Evolutionary conservation across 2,329 filamentous ascomycete genomes (phyloP), one percentile per base, ranked within the genome.

Genomic region (Drechslera avenae): DNA sequence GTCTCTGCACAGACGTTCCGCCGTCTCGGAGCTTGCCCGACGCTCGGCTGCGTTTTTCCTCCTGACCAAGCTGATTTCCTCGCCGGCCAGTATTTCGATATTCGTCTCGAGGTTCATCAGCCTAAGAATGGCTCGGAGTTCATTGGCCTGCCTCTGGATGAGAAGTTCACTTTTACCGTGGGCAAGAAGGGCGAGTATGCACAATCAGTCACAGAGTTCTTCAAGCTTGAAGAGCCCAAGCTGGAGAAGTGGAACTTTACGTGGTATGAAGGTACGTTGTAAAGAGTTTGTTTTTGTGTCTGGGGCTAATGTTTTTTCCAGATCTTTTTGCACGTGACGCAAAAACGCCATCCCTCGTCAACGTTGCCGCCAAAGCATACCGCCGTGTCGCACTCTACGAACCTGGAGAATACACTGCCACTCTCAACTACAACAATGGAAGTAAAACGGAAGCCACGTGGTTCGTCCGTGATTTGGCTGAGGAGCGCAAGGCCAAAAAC

Each of bases 181-280:
- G 77, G 80, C 51, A 91, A 89, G 75, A 82, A 84, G 47, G 68
- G 76, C 51, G 69, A 82, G 19, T 75, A 83, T 67, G 67, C 84
- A 21, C 75, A 83, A 68, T 75, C 80, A 49, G 84, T 86, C 33
- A 78, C 85, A 13, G 76, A 84, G 33, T 91, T 84, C 75, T 93
- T 94, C 76, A 78, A 79, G n/a, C 67, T 88, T 30, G 65, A 81
- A 2, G 89, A 93, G 70, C 87, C 90, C 16, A 75, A 84, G 69
- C 76, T 94, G 13, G 90, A 95, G 79, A 86, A 80, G 57, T 95
- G 90, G 90, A 83, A 86, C 59, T 94, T 94, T 69, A 81, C 81
- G n/a, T 94, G 88, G 88, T 93, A 83, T 67, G 90, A 93, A 77
- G 88, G 78, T 81, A 66, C 50, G 73, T 56, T 17, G 16, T 3